These are phyloP conservation scores for Exserohilum turcica DNA, from an alignment of 2,329 filamentous ascomycete genomes.

Conservation along the genomic window DNA sequence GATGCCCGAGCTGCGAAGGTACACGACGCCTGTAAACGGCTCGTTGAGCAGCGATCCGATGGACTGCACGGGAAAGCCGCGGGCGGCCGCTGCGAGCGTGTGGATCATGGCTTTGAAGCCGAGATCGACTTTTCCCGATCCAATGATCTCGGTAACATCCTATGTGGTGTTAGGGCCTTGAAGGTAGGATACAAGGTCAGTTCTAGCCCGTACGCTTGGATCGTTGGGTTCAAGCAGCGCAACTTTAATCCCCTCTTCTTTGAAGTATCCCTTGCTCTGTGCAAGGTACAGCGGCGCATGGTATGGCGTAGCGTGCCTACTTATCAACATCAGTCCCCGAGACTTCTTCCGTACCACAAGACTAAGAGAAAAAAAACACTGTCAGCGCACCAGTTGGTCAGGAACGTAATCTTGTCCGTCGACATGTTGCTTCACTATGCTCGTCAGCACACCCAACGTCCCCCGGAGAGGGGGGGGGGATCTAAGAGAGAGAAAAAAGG, in stretches of 20 bases:
- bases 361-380: too few relatives aligned
- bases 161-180: conserved; percentile 27
- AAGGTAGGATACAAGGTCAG: too few relatives aligned
- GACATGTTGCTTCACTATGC: conserved; percentile 63
- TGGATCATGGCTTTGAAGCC: conserved; percentile 88
- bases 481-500: conserved; percentile 19
- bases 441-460: conserved; percentile 30
- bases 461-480: too few relatives aligned
- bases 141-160: conserved; percentile 82
- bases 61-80: conserved; percentile 72
- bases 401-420: conserved; percentile 83
- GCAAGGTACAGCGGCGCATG: conserved; percentile 78
- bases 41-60: conserved; percentile 78
- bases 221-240: conserved; percentile 79
- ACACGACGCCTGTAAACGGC: conserved; percentile 79
- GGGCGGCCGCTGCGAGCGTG: conserved; percentile 77
- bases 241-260: conserved; percentile 77
- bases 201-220: conserved; percentile 61
- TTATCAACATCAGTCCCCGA: conserved; percentile 10
- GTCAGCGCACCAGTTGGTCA: conserved; percentile 74
- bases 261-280: conserved; percentile 75
- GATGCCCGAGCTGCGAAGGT: conserved; percentile 75
- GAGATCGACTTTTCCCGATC: conserved; percentile 74
- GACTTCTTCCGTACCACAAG: too few relatives aligned
- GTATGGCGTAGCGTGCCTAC: conserved; percentile 80